Conservation (phyloP, 352 stramenopile species). For the Peronospora farinosa region DNA sequence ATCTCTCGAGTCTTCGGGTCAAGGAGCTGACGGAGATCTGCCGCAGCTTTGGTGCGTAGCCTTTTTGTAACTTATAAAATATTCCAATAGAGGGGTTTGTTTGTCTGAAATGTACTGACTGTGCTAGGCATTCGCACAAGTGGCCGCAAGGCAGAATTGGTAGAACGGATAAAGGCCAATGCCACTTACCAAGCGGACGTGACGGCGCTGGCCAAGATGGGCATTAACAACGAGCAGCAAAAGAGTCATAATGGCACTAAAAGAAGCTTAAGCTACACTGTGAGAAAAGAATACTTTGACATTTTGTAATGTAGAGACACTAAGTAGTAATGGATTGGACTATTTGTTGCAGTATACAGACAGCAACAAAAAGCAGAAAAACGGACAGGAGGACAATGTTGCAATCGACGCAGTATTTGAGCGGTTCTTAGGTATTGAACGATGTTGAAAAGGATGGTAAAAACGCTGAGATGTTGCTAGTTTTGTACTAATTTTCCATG, state of each 20-base stretch:
- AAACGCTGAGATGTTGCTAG: background rate
- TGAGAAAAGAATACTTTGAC: slow-evolving; percentile 4
- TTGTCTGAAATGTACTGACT: background rate
- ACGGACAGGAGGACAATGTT: slow-evolving; percentile 26
- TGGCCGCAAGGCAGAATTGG: slow-evolving; percentile 70
- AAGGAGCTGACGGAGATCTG: slow-evolving; percentile 83
- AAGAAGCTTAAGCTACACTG: slow-evolving; percentile 25
- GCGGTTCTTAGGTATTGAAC: slow-evolving; percentile 45
- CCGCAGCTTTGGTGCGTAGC: slow-evolving; percentile 54
- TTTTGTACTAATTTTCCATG: background rate
- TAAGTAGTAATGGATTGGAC: background rate
- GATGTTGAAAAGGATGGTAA: background rate
- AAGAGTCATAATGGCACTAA: slow-evolving; percentile 21
- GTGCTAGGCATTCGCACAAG: slow-evolving; percentile 55
- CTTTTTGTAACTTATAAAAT: background rate
- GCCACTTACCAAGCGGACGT: slow-evolving; percentile 38
- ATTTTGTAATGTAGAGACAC: background rate
- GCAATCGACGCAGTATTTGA: slow-evolving; percentile 57
- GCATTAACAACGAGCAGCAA: slow-evolving; percentile 12
- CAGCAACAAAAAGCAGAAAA: slow-evolving; percentile 55
- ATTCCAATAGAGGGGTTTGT: background rate
- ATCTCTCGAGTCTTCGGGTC: slow-evolving; percentile 61
- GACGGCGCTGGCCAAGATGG: slow-evolving; percentile 24
- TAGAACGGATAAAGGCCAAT: slow-evolving; percentile 64
- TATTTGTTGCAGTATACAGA: slow-evolving; percentile 10